Base-by-base conservation (phyloP, 257 asterid species). In the Salvia hispanica region DNA sequence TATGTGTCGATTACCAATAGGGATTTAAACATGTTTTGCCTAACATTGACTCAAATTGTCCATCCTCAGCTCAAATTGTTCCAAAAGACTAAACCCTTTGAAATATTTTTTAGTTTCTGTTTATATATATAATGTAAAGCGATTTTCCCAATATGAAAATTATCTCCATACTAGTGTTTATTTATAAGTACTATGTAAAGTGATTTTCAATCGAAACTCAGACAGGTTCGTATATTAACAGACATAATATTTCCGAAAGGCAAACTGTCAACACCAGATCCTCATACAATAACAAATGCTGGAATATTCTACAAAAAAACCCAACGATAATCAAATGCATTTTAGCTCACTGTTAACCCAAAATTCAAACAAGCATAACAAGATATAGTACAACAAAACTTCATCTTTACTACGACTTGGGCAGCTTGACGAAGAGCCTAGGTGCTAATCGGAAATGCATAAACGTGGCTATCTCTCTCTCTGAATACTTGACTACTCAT, bases 401-500 rank as follows among this genome's bases (percentile, higher is more conserved):
- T 28, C 44, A 46, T 57, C 37, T 45, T 65, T 13, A 34, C 50
- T 9, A 48, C 12, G 55, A 25, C 47, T 56, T 66, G 53, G 15
- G 57, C 34, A 68, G 36, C 25, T 65, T 7, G 53, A 62, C 33
- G 11, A 43, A 66, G 62, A 44, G 50, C 77, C 74, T 66, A 68
- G 13, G 57, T 18, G 57, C 56, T 60, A 74, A 70, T 62, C 54
- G 16, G 58, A 33, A 66, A 55, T 43, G 59, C 64, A 28, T 48
- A 69, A 16, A 6, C 12, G 58, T 25, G 58, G 62, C 21, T 64
- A 31, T 47, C 66, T 37, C 34, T 36, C 39, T 25, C 57, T 58
- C 66, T 31, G 21, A 36, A 10, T 63, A 60, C 64, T 72, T 13
- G 44, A 50, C 66, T 63, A 42, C 74, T 71, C 39, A 78, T 67